Percentiles rank a stretch among this genome's conserved stretches.
Conservation (phyloP, 805 yeast species). For the Candida ortonii region DNA sequence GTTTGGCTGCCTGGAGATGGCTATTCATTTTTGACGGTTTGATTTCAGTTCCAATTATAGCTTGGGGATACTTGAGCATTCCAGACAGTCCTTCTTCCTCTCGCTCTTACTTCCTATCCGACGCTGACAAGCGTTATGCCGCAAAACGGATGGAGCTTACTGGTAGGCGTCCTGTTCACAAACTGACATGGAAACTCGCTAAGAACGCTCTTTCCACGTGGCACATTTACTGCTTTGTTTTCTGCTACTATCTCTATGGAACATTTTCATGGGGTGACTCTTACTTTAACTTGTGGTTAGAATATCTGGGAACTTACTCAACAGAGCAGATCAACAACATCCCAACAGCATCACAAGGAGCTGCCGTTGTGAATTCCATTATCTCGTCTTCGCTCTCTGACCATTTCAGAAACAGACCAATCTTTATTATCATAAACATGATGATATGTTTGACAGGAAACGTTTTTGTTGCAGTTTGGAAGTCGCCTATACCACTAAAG, state of each 20-base stretch:
- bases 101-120: conserved; percentile 16
- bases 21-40: conserved; percentile 63
- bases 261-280: conserved; percentile 14
- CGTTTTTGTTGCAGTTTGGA: conserved; percentile 21
- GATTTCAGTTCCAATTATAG: conserved; percentile 55
- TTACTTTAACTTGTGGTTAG: conserved; percentile 32
- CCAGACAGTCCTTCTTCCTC: conserved; percentile 45
- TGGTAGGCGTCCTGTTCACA: conserved; percentile 33
- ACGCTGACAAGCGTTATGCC: conserved; percentile 21
- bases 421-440: conserved; percentile 18
- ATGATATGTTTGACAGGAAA: conserved; percentile 43
- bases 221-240: conserved; percentile 36
- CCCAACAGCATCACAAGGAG: conserved; percentile 42
- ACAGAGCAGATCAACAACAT: conserved; percentile 46
- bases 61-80: conserved; percentile 56
- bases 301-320: conserved; percentile 45
- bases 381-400: conserved; percentile 29
- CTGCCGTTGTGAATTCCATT: conserved; percentile 51
- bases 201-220: conserved; percentile 43
- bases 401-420: conserved; percentile 9
- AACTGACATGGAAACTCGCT: conserved; percentile 38
- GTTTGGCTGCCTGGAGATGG: conserved; percentile 70
- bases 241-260: conserved; percentile 19
- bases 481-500: conserved; percentile 10
- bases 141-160: conserved; percentile 27